Conservation (phyloP, 768 basidiomycete species). For the Mycena indigotica region DNA sequence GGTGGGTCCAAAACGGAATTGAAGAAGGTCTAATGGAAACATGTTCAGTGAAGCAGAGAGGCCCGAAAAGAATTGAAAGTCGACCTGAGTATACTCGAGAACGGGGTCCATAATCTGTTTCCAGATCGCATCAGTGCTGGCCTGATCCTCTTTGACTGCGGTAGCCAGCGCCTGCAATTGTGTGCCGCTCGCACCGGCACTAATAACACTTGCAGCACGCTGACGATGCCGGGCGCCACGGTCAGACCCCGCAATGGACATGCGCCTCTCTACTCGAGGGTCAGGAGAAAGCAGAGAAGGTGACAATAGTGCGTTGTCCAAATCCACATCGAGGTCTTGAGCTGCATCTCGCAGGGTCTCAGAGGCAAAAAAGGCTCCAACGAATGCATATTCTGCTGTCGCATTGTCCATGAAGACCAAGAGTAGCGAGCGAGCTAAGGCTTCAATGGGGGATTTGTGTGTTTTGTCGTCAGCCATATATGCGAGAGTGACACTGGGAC, state of each 20-base stretch:
- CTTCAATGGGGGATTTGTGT: slow-evolving; percentile 86
- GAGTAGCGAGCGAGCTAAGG: slow-evolving; percentile 79
- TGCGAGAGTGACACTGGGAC: slow-evolving; percentile 76
- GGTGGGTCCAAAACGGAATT: slow-evolving; percentile 68
- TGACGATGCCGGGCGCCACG: slow-evolving; percentile 36
- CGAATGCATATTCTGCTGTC: slow-evolving; percentile 87
- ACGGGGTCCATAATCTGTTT: slow-evolving; percentile 93
- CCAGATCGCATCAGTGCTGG: slow-evolving; percentile 71
- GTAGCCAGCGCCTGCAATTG: slow-evolving; percentile 30
- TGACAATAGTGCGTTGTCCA: slow-evolving; percentile 38
- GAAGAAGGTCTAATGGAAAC: slow-evolving; percentile 60
- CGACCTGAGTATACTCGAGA: slow-evolving; percentile 79
- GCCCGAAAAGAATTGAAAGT: slow-evolving; percentile 18
- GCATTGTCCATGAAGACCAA: slow-evolving; percentile 95
- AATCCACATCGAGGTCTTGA: slow-evolving; percentile 37
- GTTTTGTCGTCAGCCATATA: slow-evolving; percentile 89
- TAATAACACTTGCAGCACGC: slow-evolving; percentile 37
- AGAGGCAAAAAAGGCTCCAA: slow-evolving; percentile 78
- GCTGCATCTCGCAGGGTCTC: slow-evolving; percentile 32
- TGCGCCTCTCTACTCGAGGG: slow-evolving; percentile 39
- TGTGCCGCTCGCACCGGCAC: slow-evolving; percentile 31
- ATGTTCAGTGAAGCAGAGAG: not conserved
- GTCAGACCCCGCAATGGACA: slow-evolving; percentile 55
- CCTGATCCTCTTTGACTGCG: slow-evolving; percentile 61
- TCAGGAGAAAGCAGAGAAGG: slow-evolving; percentile 49